A percentile compares a stretch with the other conserved stretches of the same genome.
Conservation (phyloP, 2,329 filamentous ascomycete genomes). For the Neonectria magnoliae region DNA sequence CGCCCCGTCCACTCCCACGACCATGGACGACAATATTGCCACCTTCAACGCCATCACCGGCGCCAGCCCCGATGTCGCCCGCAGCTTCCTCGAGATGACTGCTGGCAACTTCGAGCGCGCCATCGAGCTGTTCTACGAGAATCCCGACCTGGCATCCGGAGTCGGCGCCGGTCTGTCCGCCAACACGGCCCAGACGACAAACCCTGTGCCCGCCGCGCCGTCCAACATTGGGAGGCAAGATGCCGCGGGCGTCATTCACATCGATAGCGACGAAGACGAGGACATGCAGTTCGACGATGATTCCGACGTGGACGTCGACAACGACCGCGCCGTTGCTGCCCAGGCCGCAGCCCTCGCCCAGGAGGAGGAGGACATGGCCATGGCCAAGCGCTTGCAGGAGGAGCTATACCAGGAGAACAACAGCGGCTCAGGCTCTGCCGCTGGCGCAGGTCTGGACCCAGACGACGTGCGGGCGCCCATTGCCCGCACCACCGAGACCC, state of each 20-base stretch:
- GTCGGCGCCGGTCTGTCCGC: slow-evolving; percentile 48
- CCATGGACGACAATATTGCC: slow-evolving; percentile 78
- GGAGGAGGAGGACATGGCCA: slow-evolving; percentile 90
- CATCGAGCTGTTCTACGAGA: slow-evolving; percentile 90
- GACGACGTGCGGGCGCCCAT: slow-evolving; percentile 89
- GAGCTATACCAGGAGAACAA: slow-evolving; percentile 77
- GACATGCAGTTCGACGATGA: slow-evolving; percentile 52
- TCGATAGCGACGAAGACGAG: slow-evolving; percentile 59
- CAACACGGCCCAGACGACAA: slow-evolving; percentile 24
- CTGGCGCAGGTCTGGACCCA: slow-evolving; percentile 58
- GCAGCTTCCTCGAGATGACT: slow-evolving; percentile 86
- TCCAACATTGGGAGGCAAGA: slow-evolving; percentile 48
- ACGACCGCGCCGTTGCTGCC: slow-evolving; percentile 53
- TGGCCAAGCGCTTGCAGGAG: slow-evolving; percentile 91
- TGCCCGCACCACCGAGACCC: slow-evolving; percentile 87
- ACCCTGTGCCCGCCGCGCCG: slow-evolving; percentile 44
- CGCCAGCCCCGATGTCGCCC: slow-evolving; percentile 76
- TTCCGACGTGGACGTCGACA: slow-evolving; percentile 52
- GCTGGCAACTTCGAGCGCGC: slow-evolving; percentile 86
- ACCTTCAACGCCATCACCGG: slow-evolving; percentile 87
- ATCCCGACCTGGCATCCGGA: slow-evolving; percentile 71
- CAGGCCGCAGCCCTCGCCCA: slow-evolving; percentile 59
- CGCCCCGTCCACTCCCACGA: slow-evolving; percentile 20
- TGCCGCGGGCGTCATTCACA: slow-evolving; percentile 65
- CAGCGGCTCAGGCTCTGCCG: slow-evolving; percentile 47